Evolutionary conservation across 352 stramenopile genomes (phyloP).

Genomic region (Phytophthora pini): DNA sequence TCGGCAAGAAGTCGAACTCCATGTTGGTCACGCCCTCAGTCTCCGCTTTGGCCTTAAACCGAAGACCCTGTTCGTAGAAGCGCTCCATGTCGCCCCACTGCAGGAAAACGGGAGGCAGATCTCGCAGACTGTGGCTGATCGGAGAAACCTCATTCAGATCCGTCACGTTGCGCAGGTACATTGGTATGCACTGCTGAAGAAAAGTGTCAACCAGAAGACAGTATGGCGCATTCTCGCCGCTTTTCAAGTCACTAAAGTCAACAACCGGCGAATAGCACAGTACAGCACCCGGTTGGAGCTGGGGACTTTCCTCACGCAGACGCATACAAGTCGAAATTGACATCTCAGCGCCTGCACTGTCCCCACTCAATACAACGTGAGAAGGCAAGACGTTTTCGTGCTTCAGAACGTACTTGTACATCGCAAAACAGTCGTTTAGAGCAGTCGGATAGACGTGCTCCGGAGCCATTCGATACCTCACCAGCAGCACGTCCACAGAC

Average conservation of each 20-base stretch:
- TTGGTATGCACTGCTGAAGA: constrained; percentile 17
- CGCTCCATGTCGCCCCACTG: constrained; percentile 42
- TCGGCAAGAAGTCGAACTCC: constrained; percentile 38
- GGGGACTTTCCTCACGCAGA: constrained; percentile 9
- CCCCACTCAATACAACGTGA: constrained; percentile 21
- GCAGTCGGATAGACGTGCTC: constrained; percentile 20
- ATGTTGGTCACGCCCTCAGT: constrained; percentile 35
- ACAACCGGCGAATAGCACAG: constrained; percentile 26
- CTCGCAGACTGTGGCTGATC: constrained; percentile 38
- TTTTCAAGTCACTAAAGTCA: constrained; percentile 8
- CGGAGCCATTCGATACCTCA: constrained; percentile 20
- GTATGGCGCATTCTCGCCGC: constrained; percentile 21
- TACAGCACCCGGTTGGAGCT: constrained; percentile 6
- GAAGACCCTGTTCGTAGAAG: constrained; percentile 34
- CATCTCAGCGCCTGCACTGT: constrained; percentile 20
- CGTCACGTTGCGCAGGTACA: constrained; percentile 16
- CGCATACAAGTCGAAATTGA: constrained; percentile 19
- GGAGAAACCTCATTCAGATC: constrained; percentile 22
- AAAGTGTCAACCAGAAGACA: constrained; percentile 28
- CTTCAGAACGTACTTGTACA: constrained; percentile 25
- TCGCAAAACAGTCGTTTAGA: constrained; percentile 17
- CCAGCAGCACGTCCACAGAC: constrained; percentile 21
- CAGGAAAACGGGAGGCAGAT: constrained; percentile 39
- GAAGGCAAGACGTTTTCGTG: constrained; percentile 9
- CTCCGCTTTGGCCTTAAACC: constrained; percentile 29